Evolutionary conservation across 345 rosid species (phyloP), one percentile per base, ranked within the genome.

Genomic region (Atalantia buxifolia): DNA sequence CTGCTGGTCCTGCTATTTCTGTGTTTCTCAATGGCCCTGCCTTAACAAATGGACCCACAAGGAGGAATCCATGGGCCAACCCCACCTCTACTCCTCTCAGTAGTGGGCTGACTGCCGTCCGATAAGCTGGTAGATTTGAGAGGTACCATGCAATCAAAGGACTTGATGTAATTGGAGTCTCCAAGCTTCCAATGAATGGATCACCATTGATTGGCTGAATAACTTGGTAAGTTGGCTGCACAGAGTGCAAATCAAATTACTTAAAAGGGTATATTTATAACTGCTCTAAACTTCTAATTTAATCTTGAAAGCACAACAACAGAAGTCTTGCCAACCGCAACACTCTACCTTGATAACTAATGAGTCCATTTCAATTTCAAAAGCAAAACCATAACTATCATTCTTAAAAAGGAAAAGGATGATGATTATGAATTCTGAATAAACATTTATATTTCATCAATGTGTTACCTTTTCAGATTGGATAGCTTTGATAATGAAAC

Each of bases 121-220:
- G 80, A 87, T 96, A 96, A 24, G 94, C 98, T 0, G 99, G 98
- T 33, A 96, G 95, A 89, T 96, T 92, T 53, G 99, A 94, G 33
- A 94, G 94, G 88, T 92, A 96, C 97, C 97, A 96, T 0, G 98
- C 99, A 21, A 96, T 82, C 79, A 96, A 72, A 0, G 98, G 98
- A 90, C 98, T 94, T 38, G 98, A 94, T 57, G 99, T 96, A 4
- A 92, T 84, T 7, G 98, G 98, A 71, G 98, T 94, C 84, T 96
- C 99, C 4, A 96, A 92, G 83, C 97, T 96, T 78, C 98, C 99
- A 30, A 94, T 94, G 91, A 94, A 96, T 2, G 99, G 99, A 76
- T 96, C 99, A 5, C 97, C 98, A 53, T 96, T 94, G 86, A 96
- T 92, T 68, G 99, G 99, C 84, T 96, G 93, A 65, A 96, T 5